Evolutionary conservation across 306 rosid genomes (phyloP).

Genomic region (Pachyrhizus erosus): DNA sequence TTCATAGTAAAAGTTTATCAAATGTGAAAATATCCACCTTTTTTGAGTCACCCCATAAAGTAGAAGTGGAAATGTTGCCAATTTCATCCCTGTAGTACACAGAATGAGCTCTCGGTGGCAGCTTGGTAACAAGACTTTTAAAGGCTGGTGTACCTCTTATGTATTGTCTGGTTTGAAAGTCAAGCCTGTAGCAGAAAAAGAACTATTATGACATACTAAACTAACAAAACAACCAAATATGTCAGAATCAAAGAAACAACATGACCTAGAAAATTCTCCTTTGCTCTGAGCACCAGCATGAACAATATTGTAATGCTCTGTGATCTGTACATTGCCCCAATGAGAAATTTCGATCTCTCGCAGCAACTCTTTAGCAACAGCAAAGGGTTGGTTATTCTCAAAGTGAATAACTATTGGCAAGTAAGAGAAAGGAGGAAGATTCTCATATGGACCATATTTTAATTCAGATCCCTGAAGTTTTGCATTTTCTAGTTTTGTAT

Average conservation of each 20-base stretch:
- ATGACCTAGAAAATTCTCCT: conserved; percentile 97
- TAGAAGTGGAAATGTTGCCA: conserved; percentile 96
- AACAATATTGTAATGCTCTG: conserved; percentile 84
- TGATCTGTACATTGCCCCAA: conserved; percentile 96
- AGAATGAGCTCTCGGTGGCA: conserved; percentile 95
- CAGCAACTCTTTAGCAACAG: conserved; percentile 82
- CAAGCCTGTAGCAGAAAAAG: conserved; percentile 75
- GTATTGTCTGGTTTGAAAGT: conserved; percentile 83
- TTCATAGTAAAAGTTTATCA: background rate
- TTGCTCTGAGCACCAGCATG: conserved; percentile 91
- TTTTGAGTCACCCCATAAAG: conserved; percentile 90
- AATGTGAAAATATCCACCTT: conserved; percentile 55
- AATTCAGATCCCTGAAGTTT: conserved; percentile 89
- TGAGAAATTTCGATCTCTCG: conserved; percentile 96
- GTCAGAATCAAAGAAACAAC: conserved; percentile 33
- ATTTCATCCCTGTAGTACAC: conserved; percentile 95
- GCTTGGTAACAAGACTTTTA: conserved; percentile 78
- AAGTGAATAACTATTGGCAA: conserved; percentile 80
- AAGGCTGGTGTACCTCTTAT: conserved; percentile 86
- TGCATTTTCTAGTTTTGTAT: conserved; percentile 68
- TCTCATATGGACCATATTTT: conserved; percentile 88
- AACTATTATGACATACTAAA: conserved; percentile 30
- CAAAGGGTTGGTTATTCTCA: conserved; percentile 89
- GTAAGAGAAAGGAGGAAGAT: conserved; percentile 73
- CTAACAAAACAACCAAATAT: conserved; percentile 37